A percentile compares a stretch with the other conserved stretches of the same genome.
These are phyloP conservation scores for Cordia subcordata DNA, from an alignment of 257 asterid genomes.

Conservation along the genomic window DNA sequence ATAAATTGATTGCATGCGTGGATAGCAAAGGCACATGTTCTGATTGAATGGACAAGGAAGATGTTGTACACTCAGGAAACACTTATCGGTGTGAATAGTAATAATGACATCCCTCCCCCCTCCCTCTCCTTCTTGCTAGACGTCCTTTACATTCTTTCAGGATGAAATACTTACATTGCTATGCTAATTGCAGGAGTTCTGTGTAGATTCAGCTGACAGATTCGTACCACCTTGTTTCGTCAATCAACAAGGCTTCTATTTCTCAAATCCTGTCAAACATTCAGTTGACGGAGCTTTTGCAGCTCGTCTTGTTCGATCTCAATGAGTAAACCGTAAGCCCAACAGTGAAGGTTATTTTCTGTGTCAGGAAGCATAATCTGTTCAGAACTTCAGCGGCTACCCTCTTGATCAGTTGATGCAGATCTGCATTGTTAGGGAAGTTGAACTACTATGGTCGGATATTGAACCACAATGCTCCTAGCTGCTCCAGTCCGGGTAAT, in stretches of 20 bases:
- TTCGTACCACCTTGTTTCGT: conserved; percentile 55
- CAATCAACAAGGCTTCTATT: conserved; percentile 52
- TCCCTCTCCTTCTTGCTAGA: neutral
- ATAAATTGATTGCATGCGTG: neutral
- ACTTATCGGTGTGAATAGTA: no score
- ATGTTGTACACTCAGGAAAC: neutral
- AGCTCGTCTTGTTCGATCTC: conserved; percentile 71
- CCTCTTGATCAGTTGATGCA: no score
- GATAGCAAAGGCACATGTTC: neutral
- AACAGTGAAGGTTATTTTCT: neutral
- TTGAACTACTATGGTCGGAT: no score
- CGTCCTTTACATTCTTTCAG: neutral
- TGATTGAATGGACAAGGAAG: neutral
- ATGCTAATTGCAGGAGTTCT: conserved; percentile 54
- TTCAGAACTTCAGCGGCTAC: neutral
- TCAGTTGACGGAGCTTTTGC: conserved; percentile 93
- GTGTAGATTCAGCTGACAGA: conserved; percentile 50
- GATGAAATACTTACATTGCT: neutral
- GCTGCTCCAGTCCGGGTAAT: no score
- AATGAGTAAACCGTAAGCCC: conserved; percentile 15
- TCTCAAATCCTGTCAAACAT: conserved; percentile 74
- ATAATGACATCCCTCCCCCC: no score
- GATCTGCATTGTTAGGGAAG: no score
- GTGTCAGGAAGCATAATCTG: neutral
- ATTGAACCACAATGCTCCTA: no score